A percentile compares a stretch with the other conserved stretches of the same genome.
These are phyloP conservation scores for Floccularia luteovirens DNA, from an alignment of 768 basidiomycete genomes.

Conservation along the genomic window DNA sequence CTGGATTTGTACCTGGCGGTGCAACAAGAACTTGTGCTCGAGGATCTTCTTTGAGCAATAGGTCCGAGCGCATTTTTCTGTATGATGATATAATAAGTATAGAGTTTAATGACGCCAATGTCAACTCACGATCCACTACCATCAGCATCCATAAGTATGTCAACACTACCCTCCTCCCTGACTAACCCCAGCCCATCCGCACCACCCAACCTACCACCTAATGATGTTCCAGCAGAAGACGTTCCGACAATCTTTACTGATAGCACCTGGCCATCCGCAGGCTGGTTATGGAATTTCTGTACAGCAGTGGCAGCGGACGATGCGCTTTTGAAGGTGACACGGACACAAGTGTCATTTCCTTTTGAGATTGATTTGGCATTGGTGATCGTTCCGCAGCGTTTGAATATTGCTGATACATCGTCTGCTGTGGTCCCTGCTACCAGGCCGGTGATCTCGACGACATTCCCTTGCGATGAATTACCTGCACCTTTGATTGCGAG, in stretches of 20 bases:
- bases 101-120: neutral
- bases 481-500: constrained; percentile 69
- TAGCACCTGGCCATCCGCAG: constrained; percentile 74
- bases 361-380: constrained; percentile 29
- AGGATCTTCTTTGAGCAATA: constrained; percentile 52
- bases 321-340: constrained; percentile 65
- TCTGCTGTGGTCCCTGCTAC: constrained; percentile 73
- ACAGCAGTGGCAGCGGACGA: constrained; percentile 61
- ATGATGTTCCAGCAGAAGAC: constrained; percentile 38
- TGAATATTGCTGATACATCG: constrained; percentile 83
- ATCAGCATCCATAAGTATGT: constrained; percentile 50
- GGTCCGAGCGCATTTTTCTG: constrained; percentile 86
- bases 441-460: constrained; percentile 69
- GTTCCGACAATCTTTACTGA: constrained; percentile 56
- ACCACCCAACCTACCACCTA: constrained; percentile 53
- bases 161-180: constrained; percentile 45
- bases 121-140: constrained; percentile 49
- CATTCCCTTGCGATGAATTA: constrained; percentile 41
- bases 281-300: constrained; percentile 68
- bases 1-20: constrained; percentile 57
- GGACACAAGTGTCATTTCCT: constrained; percentile 45
- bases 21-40: constrained; percentile 63
- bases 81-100: neutral
- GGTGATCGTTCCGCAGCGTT: constrained; percentile 64
- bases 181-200: constrained; percentile 44